Evolutionary conservation across 2,329 filamentous ascomycete genomes (phyloP).

Genomic region (Paecilomyces formosus): DNA sequence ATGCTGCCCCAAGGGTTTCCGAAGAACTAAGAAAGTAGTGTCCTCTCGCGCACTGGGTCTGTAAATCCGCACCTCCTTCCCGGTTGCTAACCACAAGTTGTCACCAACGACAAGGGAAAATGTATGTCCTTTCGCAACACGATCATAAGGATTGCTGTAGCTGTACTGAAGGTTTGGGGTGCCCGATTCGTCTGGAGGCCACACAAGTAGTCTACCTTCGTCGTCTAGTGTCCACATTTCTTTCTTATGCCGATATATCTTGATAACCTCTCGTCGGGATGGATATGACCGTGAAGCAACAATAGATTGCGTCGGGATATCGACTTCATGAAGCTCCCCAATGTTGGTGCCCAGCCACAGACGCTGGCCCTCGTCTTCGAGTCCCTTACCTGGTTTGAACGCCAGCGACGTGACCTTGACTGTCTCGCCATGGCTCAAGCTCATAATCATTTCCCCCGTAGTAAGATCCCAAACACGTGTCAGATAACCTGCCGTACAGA

Average conservation of each 20-base stretch:
- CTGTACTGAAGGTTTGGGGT: conserved; percentile 66
- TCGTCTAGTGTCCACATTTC: conserved; percentile 95
- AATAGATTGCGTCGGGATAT: conserved; percentile 66
- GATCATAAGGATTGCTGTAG: conserved; percentile 61
- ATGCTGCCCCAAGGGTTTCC: conserved; percentile 61
- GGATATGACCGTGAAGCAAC: conserved; percentile 66
- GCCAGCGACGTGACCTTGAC: conserved; percentile 71
- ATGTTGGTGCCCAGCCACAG: conserved; percentile 86
- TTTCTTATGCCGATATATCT: conserved; percentile 76
- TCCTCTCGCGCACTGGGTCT: conserved; percentile 62
- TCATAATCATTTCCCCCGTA: conserved; percentile 75
- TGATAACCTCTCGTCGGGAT: conserved; percentile 68
- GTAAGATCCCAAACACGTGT: conserved; percentile 83
- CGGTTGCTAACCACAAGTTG: conserved; percentile 78
- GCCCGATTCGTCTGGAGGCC: conserved; percentile 69
- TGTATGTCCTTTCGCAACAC: conserved; percentile 71
- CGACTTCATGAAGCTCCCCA: conserved; percentile 84
- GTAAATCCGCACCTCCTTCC: conserved; percentile 82
- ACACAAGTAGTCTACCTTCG: conserved; percentile 75
- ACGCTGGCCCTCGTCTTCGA: conserved; percentile 71
- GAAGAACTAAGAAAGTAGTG: conserved; percentile 65
- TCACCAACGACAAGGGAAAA: conserved; percentile 84
- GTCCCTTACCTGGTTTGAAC: conserved; percentile 74
- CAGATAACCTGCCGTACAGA: conserved; percentile 78
- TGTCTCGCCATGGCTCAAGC: conserved; percentile 74